Base-by-base conservation (phyloP, 2,329 filamentous ascomycete genomes). In the Fonsecaea erecta region DNA sequence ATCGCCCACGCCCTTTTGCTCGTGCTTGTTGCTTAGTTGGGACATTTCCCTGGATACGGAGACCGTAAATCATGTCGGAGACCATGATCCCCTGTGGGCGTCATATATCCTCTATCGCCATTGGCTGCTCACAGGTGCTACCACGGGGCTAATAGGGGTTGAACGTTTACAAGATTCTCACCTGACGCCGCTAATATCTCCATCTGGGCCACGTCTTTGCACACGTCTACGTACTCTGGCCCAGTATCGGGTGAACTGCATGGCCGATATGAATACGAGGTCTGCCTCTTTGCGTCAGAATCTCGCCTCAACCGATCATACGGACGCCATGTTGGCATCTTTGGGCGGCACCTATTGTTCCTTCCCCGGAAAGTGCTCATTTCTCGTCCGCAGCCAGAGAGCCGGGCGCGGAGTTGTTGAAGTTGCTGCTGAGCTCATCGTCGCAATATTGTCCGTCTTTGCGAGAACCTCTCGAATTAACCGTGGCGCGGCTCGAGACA, bases 81-180 rank as follows among this genome's bases (percentile, higher is more conserved):
- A 24, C 18, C 2, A 12, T 21, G 26, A 24, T 12, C 12, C 43
- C 14, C 18, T 21, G 43, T 16, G 18, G 43, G 11, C 18, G 43
- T 11, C 1, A 48, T 48, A 12, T 48, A 7, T n/a, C 3, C 21
- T 18, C 21, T 12, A 26, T 48, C 16, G 18, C 18, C 21, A 11
- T 48, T 48, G 7, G 43, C 18, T 48, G 21, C 43, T 12, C 43
- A 48, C 43, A 12, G 8, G 43, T 16, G 21, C 9, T 14, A 21
- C 18, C 2, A 24, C 9, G 2, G 43, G n/a, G 21, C 43, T 18
- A 18, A 43, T 43, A 11, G 2, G 21, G 43, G 43, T 48, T 26
- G 43, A 48, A 48, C 43, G 43, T 48, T 48, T 48, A 48, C 43
- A 21, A 48, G 43, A 48, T 48, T 24, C 43, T 48, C 43, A 48